These are phyloP conservation scores for Nemania diffusa DNA, from an alignment of 2,329 filamentous ascomycete species.

Conservation along the genomic window DNA sequence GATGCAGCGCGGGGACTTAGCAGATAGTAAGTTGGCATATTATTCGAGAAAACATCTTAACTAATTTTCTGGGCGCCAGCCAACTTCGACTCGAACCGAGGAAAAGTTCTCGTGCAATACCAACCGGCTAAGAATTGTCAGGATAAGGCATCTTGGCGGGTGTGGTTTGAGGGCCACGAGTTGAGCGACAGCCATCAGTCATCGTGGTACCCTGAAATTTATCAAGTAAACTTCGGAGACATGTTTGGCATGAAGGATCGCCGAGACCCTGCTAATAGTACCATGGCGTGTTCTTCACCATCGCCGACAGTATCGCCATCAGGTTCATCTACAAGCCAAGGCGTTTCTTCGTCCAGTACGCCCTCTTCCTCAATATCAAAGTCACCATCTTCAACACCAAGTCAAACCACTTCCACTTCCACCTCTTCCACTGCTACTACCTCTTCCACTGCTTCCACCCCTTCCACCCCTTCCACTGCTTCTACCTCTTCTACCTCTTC, in stretches of 20 bases:
- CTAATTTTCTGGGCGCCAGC: neutral
- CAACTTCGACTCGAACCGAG: neutral
- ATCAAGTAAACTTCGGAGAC: neutral
- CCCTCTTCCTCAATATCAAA: neutral
- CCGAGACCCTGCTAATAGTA: neutral
- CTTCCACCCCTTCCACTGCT: too few species aligned
- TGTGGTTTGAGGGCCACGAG: constrained; percentile 11
- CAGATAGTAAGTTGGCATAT: neutral
- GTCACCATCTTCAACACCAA: neutral
- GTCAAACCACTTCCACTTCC: neutral
- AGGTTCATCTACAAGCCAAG: neutral
- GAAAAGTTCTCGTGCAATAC: constrained; percentile 9
- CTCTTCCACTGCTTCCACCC: neutral
- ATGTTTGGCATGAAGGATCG: neutral
- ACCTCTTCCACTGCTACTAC: neutral
- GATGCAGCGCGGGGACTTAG: neutral
- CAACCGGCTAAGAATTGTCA: constrained; percentile 3
- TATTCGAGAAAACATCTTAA: neutral
- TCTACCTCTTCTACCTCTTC: too few species aligned
- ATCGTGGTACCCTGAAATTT: neutral
- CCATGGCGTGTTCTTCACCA: neutral
- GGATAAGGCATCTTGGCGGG: constrained; percentile 11
- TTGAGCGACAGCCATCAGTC: neutral
- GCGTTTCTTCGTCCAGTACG: neutral
- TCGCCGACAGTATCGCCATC: neutral